A percentile compares a stretch with the other conserved stretches of the same genome.
Evolutionary conservation across 805 yeast species (phyloP).

Genomic region (Metschnikowia baotianmanensis): DNA sequence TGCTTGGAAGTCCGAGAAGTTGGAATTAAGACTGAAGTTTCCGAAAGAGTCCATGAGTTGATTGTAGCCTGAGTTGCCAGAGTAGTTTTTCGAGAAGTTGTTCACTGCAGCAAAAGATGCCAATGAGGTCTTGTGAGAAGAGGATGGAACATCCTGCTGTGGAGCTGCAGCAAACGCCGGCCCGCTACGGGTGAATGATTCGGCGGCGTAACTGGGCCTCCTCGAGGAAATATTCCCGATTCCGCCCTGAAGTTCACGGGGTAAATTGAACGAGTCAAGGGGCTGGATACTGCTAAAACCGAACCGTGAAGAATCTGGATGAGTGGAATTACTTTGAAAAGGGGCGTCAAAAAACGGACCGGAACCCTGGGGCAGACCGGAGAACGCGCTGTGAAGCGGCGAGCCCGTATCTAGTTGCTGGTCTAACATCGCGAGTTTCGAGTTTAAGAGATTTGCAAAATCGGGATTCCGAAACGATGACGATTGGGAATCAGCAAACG

Average conservation of each 20-base stretch:
- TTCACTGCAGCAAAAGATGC: slow-evolving; percentile 32
- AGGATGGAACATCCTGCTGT: background rate
- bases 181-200: slow-evolving; percentile 44
- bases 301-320: slow-evolving; percentile 1
- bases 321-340: background rate
- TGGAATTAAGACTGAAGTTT: slow-evolving; percentile 30
- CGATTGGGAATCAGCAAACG: slow-evolving; percentile 1
- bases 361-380: slow-evolving; percentile 1
- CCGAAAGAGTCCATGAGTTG: slow-evolving; percentile 32
- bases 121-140: slow-evolving; percentile 17
- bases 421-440: slow-evolving; percentile 10
- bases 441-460: slow-evolving; percentile 8
- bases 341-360: background rate
- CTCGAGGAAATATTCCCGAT: slow-evolving; percentile 60
- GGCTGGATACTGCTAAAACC: background rate
- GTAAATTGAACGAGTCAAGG: slow-evolving; percentile 44
- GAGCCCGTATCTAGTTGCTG: slow-evolving; percentile 6
- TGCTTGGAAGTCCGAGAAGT: slow-evolving; percentile 38
- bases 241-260: slow-evolving; percentile 64
- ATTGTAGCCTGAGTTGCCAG: slow-evolving; percentile 19
- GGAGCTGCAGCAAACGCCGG: slow-evolving; percentile 1
- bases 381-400: slow-evolving; percentile 4
- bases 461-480: slow-evolving; percentile 3
- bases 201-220: slow-evolving; percentile 76
- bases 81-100: slow-evolving; percentile 22